Base-by-base conservation (phyloP, 2,329 filamentous ascomycete genomes). In the Blastomyces emzantsi region DNA sequence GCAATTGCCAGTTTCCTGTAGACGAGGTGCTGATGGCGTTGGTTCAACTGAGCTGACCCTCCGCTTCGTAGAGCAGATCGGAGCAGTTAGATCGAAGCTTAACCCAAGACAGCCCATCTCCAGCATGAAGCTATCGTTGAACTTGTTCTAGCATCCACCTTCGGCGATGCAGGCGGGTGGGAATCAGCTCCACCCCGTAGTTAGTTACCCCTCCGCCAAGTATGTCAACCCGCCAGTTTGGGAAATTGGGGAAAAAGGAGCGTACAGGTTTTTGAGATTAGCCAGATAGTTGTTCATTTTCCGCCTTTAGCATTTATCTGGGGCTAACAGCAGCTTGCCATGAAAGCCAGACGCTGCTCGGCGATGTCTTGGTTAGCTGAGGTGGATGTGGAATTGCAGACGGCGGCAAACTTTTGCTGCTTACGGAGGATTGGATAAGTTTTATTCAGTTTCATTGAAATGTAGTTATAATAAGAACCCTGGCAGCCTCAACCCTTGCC, bases 1-100 rank as follows among this genome's bases (percentile, higher is more conserved):
- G 58, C 58, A 49, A 30, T 47, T 30, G n/a, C 13, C 25, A 30
- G 25, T 25, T n/a, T 15, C 30, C 17, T 49, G 43, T 25, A 17
- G 25, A 28, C 7, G 28, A 33, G 22, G 41, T n/a, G 30, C 9
- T 36, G 58, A 60, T 60, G 58, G 58, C 58, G 58, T 60, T 36
- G 58, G 43, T n/a, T 19, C 8, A 7, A 19, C 17, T 60, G 33
- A 62, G 61, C 61, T 62, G 61, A 62, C 61, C 52, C 39, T 28
- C 15, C 43, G 17, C 41, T 45, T 7, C 17, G 41, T 19, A 47
- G 61, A 62, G 61, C 33, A 51, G 61, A 62, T 62, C 61, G 15
- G 3, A 22, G 45, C 52, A 30, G 30, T 33, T 57, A 19, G 61
- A 49, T 25, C 36, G 55, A 57, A 62, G 60, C 60, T 62, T 55